These are phyloP conservation scores for Aspergillus quadricinctus DNA, from an alignment of 2,329 filamentous ascomycete genomes.

Conservation along the genomic window DNA sequence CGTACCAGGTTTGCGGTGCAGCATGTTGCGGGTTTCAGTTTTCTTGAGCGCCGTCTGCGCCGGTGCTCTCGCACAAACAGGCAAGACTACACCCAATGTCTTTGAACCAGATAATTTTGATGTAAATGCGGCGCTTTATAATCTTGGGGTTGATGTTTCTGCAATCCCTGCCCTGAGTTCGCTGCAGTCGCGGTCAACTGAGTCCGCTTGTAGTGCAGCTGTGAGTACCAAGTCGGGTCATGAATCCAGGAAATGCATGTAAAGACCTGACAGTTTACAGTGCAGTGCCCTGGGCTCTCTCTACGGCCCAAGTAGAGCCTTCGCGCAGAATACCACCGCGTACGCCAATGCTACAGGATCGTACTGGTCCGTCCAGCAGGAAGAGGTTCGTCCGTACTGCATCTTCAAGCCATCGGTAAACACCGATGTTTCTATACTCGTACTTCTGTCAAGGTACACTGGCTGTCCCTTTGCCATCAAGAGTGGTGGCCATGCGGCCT, in stretches of 20 bases:
- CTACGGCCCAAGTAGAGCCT: constrained; percentile 13
- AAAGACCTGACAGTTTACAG: background rate
- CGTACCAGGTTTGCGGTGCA: background rate
- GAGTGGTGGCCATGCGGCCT: constrained; percentile 56
- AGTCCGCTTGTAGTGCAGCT: background rate
- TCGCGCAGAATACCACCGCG: constrained; percentile 10
- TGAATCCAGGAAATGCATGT: too few species aligned
- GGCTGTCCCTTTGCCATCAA: constrained; percentile 50
- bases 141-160: background rate
- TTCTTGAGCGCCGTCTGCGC: background rate
- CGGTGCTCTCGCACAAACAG: background rate
- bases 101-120: background rate
- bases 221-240: too few species aligned
- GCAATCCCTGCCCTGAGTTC: background rate
- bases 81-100: background rate
- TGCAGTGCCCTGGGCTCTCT: constrained; percentile 10
- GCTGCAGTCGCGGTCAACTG: background rate
- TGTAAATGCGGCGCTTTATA: background rate
- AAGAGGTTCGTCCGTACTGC: constrained; percentile 29
- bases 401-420: constrained; percentile 28
- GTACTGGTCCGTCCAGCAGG: constrained; percentile 38
- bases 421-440: constrained; percentile 27
- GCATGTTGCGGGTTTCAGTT: background rate
- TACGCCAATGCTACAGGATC: constrained; percentile 18
- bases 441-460: constrained; percentile 28